A percentile compares a stretch with the other conserved stretches of the same genome.
These are phyloP conservation scores for Cystobasidiopsis lactophilus DNA, from an alignment of 768 basidiomycete genomes.

Conservation along the genomic window DNA sequence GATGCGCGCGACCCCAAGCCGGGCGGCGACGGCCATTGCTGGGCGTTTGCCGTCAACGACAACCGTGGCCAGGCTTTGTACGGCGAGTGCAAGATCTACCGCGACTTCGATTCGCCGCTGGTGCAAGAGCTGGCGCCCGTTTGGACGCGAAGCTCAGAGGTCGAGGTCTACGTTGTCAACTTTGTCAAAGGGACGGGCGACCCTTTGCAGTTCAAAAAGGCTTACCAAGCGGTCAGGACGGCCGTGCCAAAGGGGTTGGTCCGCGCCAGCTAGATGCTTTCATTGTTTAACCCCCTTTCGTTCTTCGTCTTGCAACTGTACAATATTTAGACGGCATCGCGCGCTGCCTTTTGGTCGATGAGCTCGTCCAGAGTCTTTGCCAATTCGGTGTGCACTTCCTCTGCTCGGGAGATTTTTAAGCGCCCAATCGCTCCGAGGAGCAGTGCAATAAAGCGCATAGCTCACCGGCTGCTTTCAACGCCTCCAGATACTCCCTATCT, in stretches of 20 bases:
- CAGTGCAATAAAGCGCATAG: slow-evolving; percentile 12
- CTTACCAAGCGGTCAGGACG: not conserved
- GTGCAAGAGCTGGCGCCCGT: not conserved
- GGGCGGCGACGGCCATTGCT: not conserved
- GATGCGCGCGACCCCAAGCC: not conserved
- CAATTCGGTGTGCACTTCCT: not conserved
- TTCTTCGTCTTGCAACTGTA: too few species aligned
- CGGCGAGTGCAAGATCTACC: not conserved
- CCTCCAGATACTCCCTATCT: slow-evolving; percentile 52
- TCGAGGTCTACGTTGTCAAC: not conserved
- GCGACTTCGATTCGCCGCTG: slow-evolving; percentile 1
- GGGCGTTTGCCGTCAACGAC: not conserved
- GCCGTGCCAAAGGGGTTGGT: not conserved
- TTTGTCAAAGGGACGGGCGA: not conserved
- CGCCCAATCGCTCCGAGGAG: not conserved
- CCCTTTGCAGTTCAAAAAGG: not conserved
- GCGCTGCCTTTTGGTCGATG: not conserved
- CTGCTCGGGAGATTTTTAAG: not conserved
- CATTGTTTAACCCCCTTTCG: too few species aligned
- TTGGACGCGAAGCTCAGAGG: not conserved
- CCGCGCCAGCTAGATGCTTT: too few species aligned
- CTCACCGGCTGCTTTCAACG: slow-evolving; percentile 56
- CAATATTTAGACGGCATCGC: too few species aligned
- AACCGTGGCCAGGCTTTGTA: not conserved
- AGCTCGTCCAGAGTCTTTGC: not conserved